Evolutionary conservation across 2,329 filamentous ascomycete genomes (phyloP).

Genomic region (Calonectria pseudoturangicola): DNA sequence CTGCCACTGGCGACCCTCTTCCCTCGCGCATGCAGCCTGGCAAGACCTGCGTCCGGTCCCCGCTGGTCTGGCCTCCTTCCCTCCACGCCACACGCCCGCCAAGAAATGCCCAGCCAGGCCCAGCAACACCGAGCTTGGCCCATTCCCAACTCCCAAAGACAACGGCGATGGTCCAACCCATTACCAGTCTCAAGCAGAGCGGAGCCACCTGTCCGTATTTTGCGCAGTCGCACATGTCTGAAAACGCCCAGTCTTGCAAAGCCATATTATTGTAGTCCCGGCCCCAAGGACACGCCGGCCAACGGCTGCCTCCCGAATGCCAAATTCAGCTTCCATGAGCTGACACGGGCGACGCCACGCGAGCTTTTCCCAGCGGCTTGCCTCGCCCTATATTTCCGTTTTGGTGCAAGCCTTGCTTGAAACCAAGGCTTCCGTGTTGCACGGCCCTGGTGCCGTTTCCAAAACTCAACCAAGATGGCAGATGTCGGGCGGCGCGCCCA

Average conservation of each 20-base stretch:
- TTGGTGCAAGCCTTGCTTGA: slow-evolving; percentile 12
- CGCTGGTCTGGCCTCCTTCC: slow-evolving; percentile 44
- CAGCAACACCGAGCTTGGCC: slow-evolving; percentile 35
- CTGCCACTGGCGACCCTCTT: slow-evolving; percentile 35
- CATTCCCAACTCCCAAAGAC: slow-evolving; percentile 32
- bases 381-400: slow-evolving; percentile 8
- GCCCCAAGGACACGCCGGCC: slow-evolving; percentile 12
- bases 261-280: slow-evolving; percentile 5
- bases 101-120: slow-evolving; percentile 31
- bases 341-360: slow-evolving; percentile 16
- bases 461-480: background rate
- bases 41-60: slow-evolving; percentile 53
- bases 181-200: slow-evolving; percentile 18
- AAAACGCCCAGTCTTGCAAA: slow-evolving; percentile 18
- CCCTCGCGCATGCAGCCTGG: slow-evolving; percentile 49
- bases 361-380: background rate
- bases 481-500: slow-evolving; percentile 10
- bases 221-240: slow-evolving; percentile 24
- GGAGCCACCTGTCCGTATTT: slow-evolving; percentile 6
- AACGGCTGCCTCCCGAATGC: slow-evolving; percentile 6
- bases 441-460: background rate
- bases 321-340: slow-evolving; percentile 3
- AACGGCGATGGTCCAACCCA: slow-evolving; percentile 15
- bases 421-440: background rate
- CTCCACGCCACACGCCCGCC: slow-evolving; percentile 40